A percentile compares a stretch with the other conserved stretches of the same genome.
Conservation (phyloP, 352 stramenopile genomes). For the Globisporangium splendens region DNA sequence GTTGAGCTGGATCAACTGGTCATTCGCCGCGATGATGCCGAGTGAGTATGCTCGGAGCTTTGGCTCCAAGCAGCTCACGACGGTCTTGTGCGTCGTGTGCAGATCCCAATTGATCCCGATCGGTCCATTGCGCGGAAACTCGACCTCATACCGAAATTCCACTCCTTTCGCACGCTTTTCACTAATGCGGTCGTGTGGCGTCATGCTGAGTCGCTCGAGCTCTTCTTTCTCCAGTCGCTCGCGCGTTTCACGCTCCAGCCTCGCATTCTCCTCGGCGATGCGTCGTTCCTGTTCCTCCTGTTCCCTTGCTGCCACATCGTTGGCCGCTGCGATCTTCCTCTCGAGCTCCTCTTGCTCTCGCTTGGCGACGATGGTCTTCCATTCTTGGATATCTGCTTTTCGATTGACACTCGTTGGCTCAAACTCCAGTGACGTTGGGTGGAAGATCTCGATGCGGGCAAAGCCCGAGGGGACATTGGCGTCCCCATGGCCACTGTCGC, state of each 20-base stretch:
- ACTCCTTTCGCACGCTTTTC: slow-evolving; percentile 37
- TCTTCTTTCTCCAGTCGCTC: slow-evolving; percentile 42
- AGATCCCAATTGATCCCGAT: slow-evolving; percentile 77
- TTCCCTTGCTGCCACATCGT: slow-evolving; percentile 27
- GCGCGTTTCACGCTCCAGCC: slow-evolving; percentile 24
- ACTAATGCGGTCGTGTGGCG: slow-evolving; percentile 33
- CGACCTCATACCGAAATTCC: slow-evolving; percentile 68
- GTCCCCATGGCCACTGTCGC: background rate
- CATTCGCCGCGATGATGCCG: slow-evolving; percentile 43
- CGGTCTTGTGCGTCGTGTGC: slow-evolving; percentile 35
- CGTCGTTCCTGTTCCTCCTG: slow-evolving; percentile 32
- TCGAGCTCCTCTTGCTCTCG: slow-evolving; percentile 28
- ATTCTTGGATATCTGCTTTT: slow-evolving; percentile 27
- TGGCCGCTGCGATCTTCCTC: slow-evolving; percentile 26
- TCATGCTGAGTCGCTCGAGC: slow-evolving; percentile 48
- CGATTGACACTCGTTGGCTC: slow-evolving; percentile 30
- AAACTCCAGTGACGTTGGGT: slow-evolving; percentile 44
- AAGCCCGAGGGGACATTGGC: slow-evolving; percentile 54
- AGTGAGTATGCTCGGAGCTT: slow-evolving; percentile 40
- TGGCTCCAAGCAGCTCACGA: slow-evolving; percentile 60
- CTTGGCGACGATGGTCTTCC: slow-evolving; percentile 23
- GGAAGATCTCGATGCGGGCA: slow-evolving; percentile 58
- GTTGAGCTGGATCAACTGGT: slow-evolving; percentile 67
- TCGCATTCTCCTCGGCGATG: slow-evolving; percentile 28
- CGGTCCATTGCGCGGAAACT: slow-evolving; percentile 47